These are phyloP conservation scores for Hanseniaspora taiwanica DNA, from an alignment of 805 yeast genomes.

Conservation along the genomic window DNA sequence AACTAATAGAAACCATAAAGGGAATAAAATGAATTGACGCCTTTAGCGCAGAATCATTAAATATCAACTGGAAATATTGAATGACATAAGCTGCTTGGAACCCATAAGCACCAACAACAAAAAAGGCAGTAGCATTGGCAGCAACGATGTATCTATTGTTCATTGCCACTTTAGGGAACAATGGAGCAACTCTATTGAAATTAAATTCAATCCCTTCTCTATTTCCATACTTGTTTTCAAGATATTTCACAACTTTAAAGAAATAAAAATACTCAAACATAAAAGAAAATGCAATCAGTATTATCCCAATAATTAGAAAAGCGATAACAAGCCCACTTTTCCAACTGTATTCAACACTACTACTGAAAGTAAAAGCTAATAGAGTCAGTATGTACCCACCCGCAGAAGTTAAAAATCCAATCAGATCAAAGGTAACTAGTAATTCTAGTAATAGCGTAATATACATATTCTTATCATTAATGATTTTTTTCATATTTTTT, in stretches of 20 bases:
- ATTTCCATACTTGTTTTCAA: not conserved
- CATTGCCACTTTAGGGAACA: conserved; percentile 11
- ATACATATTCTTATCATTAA: not conserved
- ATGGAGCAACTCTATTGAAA: conserved; percentile 4
- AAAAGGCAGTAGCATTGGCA: conserved; percentile 11
- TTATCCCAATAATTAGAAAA: conserved; percentile 2
- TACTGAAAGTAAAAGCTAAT: conserved; percentile 13
- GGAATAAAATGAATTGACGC: conserved; percentile 18
- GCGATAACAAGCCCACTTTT: not conserved
- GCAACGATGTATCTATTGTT: conserved; percentile 9
- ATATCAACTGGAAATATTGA: conserved; percentile 17
- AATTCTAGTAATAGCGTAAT: conserved; percentile 1
- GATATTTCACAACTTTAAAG: conserved; percentile 3
- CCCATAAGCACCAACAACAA: conserved; percentile 12
- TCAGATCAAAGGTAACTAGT: conserved; percentile 13
- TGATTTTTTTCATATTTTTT: not conserved
- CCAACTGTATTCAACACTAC: conserved; percentile 1
- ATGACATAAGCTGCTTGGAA: conserved; percentile 14
- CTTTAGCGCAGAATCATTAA: conserved; percentile 13
- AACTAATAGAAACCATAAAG: conserved; percentile 12
- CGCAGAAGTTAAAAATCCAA: conserved; percentile 12
- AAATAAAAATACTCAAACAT: conserved; percentile 3
- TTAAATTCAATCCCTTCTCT: not conserved
- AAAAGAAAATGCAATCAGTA: not conserved
- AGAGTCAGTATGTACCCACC: conserved; percentile 14